These are phyloP conservation scores for Nannochloropsis gaditana DNA, from an alignment of 108 stramenopile genomes.

Conservation along the genomic window DNA sequence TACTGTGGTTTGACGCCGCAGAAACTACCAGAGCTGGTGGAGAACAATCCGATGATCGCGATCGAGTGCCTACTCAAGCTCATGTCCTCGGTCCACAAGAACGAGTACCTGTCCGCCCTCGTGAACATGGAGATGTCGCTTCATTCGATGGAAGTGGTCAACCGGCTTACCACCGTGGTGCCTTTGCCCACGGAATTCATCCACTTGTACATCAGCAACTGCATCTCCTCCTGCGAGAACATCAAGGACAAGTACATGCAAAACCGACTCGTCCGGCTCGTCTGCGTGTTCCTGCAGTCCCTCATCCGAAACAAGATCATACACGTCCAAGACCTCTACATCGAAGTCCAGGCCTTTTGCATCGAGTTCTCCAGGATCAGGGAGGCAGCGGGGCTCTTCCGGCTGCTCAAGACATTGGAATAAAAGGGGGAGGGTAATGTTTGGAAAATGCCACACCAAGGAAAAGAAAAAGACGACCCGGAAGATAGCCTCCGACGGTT, in stretches of 20 bases:
- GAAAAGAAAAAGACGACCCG: neutral
- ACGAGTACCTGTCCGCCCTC: constrained; percentile 76
- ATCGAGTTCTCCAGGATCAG: constrained; percentile 87
- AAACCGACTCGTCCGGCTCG: constrained; percentile 86
- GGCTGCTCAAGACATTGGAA: constrained; percentile 63
- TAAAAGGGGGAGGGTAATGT: constrained; percentile 6
- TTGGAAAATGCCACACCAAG: neutral
- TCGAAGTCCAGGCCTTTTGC: constrained; percentile 92
- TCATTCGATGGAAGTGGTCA: constrained; percentile 82
- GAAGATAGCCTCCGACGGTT: too few species aligned
- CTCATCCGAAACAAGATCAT: constrained; percentile 87
- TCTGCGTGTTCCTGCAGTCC: constrained; percentile 91
- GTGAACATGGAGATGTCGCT: constrained; percentile 96
- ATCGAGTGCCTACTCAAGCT: constrained; percentile 78
- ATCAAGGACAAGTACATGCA: constrained; percentile 82
- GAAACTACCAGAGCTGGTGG: constrained; percentile 84
- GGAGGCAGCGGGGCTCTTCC: constrained; percentile 85
- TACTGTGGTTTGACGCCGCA: constrained; percentile 72
- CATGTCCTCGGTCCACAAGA: constrained; percentile 49
- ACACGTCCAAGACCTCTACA: constrained; percentile 79
- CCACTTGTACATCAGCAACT: constrained; percentile 86
- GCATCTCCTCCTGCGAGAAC: constrained; percentile 86
- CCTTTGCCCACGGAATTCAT: constrained; percentile 87
- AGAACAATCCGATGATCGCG: constrained; percentile 87
- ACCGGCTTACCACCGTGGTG: constrained; percentile 53